Evolutionary conservation across 495 filamentous ascomycete genomes (phyloP).

Genomic region (Aspergillus biplanus): DNA sequence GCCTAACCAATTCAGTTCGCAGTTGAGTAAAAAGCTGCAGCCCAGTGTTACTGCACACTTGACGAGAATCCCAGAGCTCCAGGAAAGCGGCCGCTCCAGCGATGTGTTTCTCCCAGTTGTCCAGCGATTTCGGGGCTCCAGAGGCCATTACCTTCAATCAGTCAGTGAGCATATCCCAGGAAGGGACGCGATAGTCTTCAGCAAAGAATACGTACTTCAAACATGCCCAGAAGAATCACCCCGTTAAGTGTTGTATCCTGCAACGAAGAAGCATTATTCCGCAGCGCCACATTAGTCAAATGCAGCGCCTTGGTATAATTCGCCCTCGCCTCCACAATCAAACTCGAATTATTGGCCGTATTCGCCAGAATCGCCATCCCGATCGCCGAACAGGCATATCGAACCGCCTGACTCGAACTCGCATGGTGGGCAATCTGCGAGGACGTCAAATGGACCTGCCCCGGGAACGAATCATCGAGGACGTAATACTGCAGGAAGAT

Average conservation of each 20-base stretch:
- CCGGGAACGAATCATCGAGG: background rate
- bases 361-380: conserved; percentile 15
- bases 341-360: background rate
- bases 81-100: conserved; percentile 6
- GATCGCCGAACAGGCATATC: conserved; percentile 5
- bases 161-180: background rate
- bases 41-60: conserved; percentile 3
- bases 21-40: conserved; percentile 19
- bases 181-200: background rate
- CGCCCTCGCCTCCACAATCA: conserved; percentile 7
- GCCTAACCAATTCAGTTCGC: conserved; percentile 9
- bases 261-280: background rate
- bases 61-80: conserved; percentile 3
- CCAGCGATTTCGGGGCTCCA: conserved; percentile 7
- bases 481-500: conserved; percentile 16
- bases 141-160: conserved; percentile 7
- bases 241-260: conserved; percentile 8
- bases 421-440: conserved; percentile 12
- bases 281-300: conserved; percentile 9
- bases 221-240: conserved; percentile 17
- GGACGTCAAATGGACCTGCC: conserved; percentile 5
- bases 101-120: conserved; percentile 16
- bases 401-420: conserved; percentile 9
- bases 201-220: conserved; percentile 8
- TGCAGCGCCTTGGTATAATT: conserved; percentile 13